A percentile compares a stretch with the other conserved stretches of the same genome.
phyloP scores from a whole-genome alignment of 768 basidiomycete genomes.

The Naganishia vaughanmartiniae region DNA sequence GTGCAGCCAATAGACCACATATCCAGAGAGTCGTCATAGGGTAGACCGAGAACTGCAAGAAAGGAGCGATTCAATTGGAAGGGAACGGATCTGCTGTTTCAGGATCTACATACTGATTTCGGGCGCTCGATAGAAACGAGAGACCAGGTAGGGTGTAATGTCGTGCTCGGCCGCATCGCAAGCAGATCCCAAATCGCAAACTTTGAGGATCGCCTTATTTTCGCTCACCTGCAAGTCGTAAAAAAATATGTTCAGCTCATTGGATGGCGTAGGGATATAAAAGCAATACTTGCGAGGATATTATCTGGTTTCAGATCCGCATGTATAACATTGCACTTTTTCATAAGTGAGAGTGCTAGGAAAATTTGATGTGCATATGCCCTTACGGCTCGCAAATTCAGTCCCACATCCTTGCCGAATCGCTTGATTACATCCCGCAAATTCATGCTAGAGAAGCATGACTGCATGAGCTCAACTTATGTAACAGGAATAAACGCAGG shows the following conservation, averaged over 20 bases:
- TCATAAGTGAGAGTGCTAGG: conserved; percentile 75
- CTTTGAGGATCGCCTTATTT: conserved; percentile 83
- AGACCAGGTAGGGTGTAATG: conserved; percentile 96
- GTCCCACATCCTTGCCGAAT: conserved; percentile 94
- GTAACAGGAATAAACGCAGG: not conserved
- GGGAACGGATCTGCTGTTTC: not conserved
- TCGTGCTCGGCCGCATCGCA: conserved; percentile 85
- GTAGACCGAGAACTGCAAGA: conserved; percentile 78
- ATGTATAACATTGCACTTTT: conserved; percentile 91
- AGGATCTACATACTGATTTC: conserved; percentile 77
- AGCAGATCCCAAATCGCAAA: conserved; percentile 96
- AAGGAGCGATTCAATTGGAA: not conserved
- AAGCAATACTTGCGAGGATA: conserved; percentile 66
- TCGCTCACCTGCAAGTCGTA: conserved; percentile 73
- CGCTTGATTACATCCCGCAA: conserved; percentile 95
- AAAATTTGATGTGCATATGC: conserved; percentile 98
- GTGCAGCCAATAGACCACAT: conserved; percentile 98
- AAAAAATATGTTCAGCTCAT: not conserved
- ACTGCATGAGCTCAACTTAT: not conserved
- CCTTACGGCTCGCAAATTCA: conserved; percentile 94
- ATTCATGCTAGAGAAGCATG: conserved; percentile 72
- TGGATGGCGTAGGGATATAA: not conserved
- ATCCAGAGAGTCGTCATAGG: conserved; percentile 90
- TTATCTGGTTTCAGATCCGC: conserved; percentile 99
- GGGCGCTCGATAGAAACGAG: conserved; percentile 94